Percentiles rank a stretch among this genome's conserved stretches.
These are phyloP conservation scores for Neurospora sp. DNA, from an alignment of 495 filamentous ascomycete species.

Conservation along the genomic window DNA sequence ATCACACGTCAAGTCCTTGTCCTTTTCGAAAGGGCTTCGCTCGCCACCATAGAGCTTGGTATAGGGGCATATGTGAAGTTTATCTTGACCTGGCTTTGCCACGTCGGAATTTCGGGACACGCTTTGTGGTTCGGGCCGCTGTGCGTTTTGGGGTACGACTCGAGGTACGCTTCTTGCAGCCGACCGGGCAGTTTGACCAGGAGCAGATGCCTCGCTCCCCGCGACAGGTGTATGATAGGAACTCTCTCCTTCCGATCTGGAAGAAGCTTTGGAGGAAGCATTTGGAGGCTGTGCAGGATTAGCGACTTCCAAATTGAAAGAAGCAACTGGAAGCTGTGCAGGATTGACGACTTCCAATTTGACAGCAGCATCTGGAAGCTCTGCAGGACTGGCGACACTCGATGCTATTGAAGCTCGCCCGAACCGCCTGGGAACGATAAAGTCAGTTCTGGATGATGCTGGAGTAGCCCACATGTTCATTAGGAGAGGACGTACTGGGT, in stretches of 20 bases:
- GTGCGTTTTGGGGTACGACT: background rate
- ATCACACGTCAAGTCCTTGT: background rate
- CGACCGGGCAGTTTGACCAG: background rate
- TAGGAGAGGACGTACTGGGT: background rate
- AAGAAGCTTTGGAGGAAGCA: no score
- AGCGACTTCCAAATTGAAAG: background rate
- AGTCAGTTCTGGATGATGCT: background rate
- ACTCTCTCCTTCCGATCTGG: no score
- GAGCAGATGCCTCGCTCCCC: background rate
- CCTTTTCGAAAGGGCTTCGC: background rate
- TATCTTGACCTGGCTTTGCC: background rate
- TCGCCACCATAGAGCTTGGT: background rate
- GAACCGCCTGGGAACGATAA: background rate
- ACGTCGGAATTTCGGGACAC: background rate
- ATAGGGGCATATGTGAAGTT: background rate
- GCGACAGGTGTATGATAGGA: background rate
- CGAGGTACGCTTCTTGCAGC: background rate
- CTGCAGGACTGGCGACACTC: background rate
- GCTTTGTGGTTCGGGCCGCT: background rate
- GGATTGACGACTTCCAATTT: background rate
- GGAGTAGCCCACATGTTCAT: background rate
- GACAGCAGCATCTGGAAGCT: background rate
- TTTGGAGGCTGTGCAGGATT: background rate
- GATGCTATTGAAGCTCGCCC: background rate
- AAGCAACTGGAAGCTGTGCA: background rate